phyloP scores from a whole-genome alignment of 148 eudicot species.

The Rhododendron ovatum region DNA sequence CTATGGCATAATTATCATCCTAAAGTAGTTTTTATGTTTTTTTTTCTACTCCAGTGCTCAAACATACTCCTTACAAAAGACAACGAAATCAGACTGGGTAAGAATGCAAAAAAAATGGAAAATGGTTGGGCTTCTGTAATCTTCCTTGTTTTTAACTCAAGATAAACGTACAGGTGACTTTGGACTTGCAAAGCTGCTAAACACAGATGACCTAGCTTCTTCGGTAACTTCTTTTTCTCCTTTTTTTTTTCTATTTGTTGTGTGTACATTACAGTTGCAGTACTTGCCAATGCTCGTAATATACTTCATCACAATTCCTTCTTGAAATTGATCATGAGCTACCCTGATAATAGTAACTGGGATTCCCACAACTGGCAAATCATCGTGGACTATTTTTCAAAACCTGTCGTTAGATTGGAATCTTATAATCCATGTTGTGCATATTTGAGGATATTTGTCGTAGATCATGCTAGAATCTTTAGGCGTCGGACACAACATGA shows the following conservation, averaged over 20 bases:
- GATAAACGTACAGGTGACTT: conserved; percentile 57
- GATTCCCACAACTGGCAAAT: background rate
- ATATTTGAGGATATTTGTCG: background rate
- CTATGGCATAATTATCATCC: background rate
- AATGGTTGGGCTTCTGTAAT: background rate
- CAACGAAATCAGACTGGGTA: conserved; percentile 77
- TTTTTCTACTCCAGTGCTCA: conserved; percentile 55
- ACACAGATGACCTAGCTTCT: conserved; percentile 52
- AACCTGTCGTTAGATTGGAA: background rate
- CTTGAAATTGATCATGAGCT: background rate
- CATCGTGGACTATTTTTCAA: background rate
- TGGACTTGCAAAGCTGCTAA: conserved; percentile 83
- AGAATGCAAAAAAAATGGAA: conserved; percentile 18
- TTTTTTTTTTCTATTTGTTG: background rate
- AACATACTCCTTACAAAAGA: conserved; percentile 90
- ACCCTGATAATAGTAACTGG: background rate
- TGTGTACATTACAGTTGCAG: background rate
- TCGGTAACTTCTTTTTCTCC: conserved; percentile 37
- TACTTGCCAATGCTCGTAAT: background rate
- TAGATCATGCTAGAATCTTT: background rate
- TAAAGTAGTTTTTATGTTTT: background rate
- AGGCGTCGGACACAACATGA: background rate
- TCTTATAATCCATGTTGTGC: background rate
- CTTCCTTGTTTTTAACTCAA: background rate
- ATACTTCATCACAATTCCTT: background rate